Evolutionary conservation across 441 rosid species (phyloP).

Genomic region (Breynia disticha): DNA sequence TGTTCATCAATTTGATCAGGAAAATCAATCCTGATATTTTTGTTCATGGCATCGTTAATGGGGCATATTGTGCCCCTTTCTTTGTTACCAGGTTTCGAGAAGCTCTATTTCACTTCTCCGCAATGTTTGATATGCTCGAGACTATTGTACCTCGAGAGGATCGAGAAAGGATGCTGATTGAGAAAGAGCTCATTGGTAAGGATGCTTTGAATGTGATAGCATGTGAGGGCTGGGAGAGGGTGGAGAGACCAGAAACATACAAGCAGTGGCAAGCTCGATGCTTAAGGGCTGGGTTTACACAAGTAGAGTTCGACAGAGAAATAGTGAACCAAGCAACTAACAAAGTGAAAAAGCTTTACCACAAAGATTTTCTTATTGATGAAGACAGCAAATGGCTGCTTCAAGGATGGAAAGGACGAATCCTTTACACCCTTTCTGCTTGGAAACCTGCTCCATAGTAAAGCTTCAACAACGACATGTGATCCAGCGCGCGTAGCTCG

Average conservation of each 20-base stretch:
- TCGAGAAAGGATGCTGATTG: conserved; percentile 60
- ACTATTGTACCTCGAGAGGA: conserved; percentile 63
- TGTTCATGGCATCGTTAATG: conserved; percentile 61
- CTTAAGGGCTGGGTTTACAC: conserved; percentile 62
- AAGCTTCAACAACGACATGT: too few relatives aligned
- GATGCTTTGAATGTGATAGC: conserved; percentile 81
- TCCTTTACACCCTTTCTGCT: conserved; percentile 56
- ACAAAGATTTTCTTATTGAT: conserved; percentile 70
- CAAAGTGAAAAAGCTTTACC: conserved; percentile 39
- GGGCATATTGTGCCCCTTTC: conserved; percentile 74
- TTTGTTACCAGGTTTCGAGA: conserved; percentile 77
- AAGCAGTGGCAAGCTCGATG: conserved; percentile 85
- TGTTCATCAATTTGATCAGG: conserved; percentile 52
- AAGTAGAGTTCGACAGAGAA: conserved; percentile 39
- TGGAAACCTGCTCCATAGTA: conserved; percentile 45
- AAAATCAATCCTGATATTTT: conserved; percentile 63
- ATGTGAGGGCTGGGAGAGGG: conserved; percentile 87
- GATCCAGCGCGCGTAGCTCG: too few relatives aligned
- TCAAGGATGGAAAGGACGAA: conserved; percentile 92
- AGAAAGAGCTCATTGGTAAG: conserved; percentile 70
- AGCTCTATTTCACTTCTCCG: conserved; percentile 79
- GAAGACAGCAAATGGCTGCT: conserved; percentile 63
- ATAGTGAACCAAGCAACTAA: conserved; percentile 31
- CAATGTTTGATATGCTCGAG: conserved; percentile 86
- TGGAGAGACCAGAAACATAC: conserved; percentile 88